A percentile compares a stretch with the other conserved stretches of the same genome.
phyloP scores from a whole-genome alignment of 768 basidiomycete species.

The Mycena albidolilacea region DNA sequence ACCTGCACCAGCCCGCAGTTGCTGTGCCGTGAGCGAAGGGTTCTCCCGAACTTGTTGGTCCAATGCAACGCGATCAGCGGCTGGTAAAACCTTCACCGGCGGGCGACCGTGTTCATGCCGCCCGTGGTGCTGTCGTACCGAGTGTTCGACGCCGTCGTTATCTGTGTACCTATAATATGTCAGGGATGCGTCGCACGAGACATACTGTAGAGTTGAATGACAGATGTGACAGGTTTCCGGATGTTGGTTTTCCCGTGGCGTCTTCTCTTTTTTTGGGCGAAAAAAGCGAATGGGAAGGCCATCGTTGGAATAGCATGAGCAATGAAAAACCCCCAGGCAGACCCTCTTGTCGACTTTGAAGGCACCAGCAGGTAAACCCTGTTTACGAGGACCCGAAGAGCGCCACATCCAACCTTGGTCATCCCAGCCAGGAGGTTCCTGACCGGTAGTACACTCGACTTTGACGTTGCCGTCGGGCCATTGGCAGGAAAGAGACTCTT shows the following conservation, averaged over 20 bases:
- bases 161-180: too few relatives aligned
- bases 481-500: neutral
- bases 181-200: too few relatives aligned
- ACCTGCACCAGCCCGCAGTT: too few relatives aligned
- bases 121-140: too few relatives aligned
- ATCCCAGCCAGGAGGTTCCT: neutral
- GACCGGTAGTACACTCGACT: conserved; percentile 8
- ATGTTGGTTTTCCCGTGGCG: neutral
- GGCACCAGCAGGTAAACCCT: neutral
- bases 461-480: conserved; percentile 8
- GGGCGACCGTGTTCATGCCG: too few relatives aligned
- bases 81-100: too few relatives aligned
- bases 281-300: conserved; percentile 9
- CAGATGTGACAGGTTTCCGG: too few relatives aligned
- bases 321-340: conserved; percentile 16
- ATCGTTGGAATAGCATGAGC: neutral
- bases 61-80: too few relatives aligned
- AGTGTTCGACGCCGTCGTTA: too few relatives aligned
- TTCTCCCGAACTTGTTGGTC: too few relatives aligned
- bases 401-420: neutral
- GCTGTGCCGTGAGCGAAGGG: too few relatives aligned
- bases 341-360: conserved; percentile 3
- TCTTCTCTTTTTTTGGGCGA: conserved; percentile 8
- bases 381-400: conserved; percentile 20
- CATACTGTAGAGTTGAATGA: too few relatives aligned